Evolutionary conservation across 306 rosid genomes (phyloP).

Genomic region (Medicago truncatula): MtrunA17r5.0-ANR NC_053048.1:52107501-52108000

Average conservation of each 20-base stretch:
- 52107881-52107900: slow-evolving; percentile 16
- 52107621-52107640: neutral
- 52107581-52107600: neutral
- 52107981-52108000: slow-evolving; percentile 7
- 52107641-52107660: slow-evolving; percentile 27
- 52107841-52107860: neutral
- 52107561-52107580: neutral
- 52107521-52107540: slow-evolving; percentile 4
- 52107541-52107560: neutral
- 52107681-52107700: slow-evolving; percentile 79
- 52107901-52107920: slow-evolving; percentile 16
- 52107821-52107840: slow-evolving; percentile 1
- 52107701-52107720: slow-evolving; percentile 83
- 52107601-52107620: neutral
- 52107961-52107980: neutral
- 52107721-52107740: slow-evolving; percentile 93
- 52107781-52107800: slow-evolving; percentile 14
- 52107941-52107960: slow-evolving; percentile 13
- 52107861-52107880: slow-evolving; percentile 16
- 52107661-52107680: slow-evolving; percentile 22
- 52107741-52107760: slow-evolving; percentile 63
- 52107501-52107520: neutral
- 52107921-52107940: neutral
- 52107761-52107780: slow-evolving; percentile 11
- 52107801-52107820: neutral